Conservation (phyloP, 2,329 filamentous ascomycete species). For the Fusarium pseudoanthophilum region DNA sequence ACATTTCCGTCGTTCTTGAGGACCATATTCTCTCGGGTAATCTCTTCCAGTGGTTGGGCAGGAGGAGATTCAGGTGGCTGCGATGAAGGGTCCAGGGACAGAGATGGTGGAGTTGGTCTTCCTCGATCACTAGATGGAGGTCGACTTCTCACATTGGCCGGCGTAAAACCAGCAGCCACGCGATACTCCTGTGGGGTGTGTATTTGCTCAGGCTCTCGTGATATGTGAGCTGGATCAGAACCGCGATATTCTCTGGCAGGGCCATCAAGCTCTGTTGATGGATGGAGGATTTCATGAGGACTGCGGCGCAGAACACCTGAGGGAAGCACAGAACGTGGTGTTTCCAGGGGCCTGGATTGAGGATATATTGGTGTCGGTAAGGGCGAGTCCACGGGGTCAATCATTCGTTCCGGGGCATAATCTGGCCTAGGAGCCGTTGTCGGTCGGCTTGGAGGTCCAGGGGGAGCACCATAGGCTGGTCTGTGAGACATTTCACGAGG, state of each 20-base stretch:
- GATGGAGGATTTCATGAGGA: conserved; percentile 33
- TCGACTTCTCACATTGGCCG: conserved; percentile 46
- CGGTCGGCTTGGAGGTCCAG: background rate
- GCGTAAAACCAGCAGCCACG: conserved; percentile 46
- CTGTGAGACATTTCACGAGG: conserved; percentile 3
- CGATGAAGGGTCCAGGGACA: conserved; percentile 44
- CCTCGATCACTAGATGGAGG: conserved; percentile 44
- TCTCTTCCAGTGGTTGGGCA: conserved; percentile 45
- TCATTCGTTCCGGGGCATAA: conserved; percentile 35
- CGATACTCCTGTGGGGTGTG: conserved; percentile 43
- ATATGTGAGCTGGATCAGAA: conserved; percentile 20
- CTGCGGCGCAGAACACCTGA: conserved; percentile 19
- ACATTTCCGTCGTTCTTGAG: conserved; percentile 61
- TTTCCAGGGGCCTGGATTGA: conserved; percentile 16
- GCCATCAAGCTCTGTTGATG: conserved; percentile 36
- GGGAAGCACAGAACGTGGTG: conserved; percentile 26
- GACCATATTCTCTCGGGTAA: conserved; percentile 57
- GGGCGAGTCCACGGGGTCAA: conserved; percentile 24
- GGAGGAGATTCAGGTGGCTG: conserved; percentile 32
- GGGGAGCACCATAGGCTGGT: conserved; percentile 1
- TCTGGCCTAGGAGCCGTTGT: conserved; percentile 21
- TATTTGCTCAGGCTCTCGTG: conserved; percentile 43
- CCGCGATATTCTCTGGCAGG: conserved; percentile 24
- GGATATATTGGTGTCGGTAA: conserved; percentile 8
- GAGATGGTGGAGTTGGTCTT: conserved; percentile 44